Conservation (phyloP, 2,329 filamentous ascomycete species). For the Fonsecaea monophora region DNA sequence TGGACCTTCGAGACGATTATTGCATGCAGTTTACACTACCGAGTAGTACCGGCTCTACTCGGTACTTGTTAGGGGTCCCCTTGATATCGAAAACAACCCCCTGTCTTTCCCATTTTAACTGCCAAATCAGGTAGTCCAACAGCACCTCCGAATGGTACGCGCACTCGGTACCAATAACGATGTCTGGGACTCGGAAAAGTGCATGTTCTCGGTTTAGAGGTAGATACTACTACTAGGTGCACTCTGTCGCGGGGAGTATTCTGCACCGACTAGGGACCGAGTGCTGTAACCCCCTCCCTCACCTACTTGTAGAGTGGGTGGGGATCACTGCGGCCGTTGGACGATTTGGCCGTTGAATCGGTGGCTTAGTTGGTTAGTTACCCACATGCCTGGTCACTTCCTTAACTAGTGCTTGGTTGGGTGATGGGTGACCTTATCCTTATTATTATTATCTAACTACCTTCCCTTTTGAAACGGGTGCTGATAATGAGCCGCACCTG, state of each 20-base stretch:
- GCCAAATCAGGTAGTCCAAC: not conserved
- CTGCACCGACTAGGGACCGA: not conserved
- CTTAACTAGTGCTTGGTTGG: not conserved
- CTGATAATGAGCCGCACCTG: too few relatives aligned
- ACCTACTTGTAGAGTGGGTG: not conserved
- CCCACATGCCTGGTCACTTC: not conserved
- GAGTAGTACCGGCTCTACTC: not conserved
- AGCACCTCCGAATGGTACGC: too few relatives aligned
- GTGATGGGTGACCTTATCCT: too few relatives aligned
- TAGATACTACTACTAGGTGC: too few relatives aligned
- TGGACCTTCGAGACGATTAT: not conserved
- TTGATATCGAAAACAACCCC: too few relatives aligned
- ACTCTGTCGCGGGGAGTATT: too few relatives aligned
- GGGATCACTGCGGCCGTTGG: not conserved
- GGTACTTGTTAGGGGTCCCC: too few relatives aligned
- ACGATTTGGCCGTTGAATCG: not conserved
- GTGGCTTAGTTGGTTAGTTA: not conserved
- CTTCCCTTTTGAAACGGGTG: not conserved
- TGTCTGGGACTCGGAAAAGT: too few relatives aligned
- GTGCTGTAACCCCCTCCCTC: too few relatives aligned
- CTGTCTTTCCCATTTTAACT: conserved; percentile 1
- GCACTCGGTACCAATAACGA: too few relatives aligned
- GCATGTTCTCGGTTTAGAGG: too few relatives aligned
- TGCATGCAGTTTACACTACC: too few relatives aligned
- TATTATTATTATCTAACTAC: not conserved